Base-by-base conservation (phyloP, 495 filamentous ascomycete species). In the Amphirosellinia nigrospora region DNA sequence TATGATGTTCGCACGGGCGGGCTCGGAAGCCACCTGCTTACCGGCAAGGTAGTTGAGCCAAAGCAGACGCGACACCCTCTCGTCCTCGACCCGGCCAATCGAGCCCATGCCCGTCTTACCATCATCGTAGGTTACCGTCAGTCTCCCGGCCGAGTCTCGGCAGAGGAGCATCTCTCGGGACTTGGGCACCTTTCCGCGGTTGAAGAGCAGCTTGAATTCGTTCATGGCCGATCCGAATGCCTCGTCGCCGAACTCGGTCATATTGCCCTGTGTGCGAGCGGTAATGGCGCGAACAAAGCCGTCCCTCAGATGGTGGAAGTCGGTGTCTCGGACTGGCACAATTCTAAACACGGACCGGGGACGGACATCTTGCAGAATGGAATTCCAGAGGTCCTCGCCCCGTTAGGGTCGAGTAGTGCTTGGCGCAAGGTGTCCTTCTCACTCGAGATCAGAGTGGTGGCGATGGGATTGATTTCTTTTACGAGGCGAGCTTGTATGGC, bases 1-100 rank as follows among this genome's bases (percentile, higher is more conserved):
- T 5, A 97, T 91, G 66, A 99, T 89, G 65, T 86, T 94, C 83
- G 88, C 84, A 70, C 96, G 86, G 34, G 93, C 92, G 7, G 86
- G 86, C 73, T 97, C 93, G 75, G 93, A 96, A 5, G 94, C 93
- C 11, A 97, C 93, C 67, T 89, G 92, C 80, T 90, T 91, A 9
- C 94, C 96, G 23, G 89, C 93, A 43, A 99, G 79, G 80, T 97
- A 99, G 68, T 92, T 90, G 78, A 97, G 80, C 96, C 95, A 98
- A 23, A 98, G 83, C 68, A 93, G 82, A 65, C 92, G 87, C 64
- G 89, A 90, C 11, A 98, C 82, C 63, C 94, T 83, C 84, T 94
- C 91, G 77, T 98, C 96, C 4, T 78, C 72, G 0, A 98, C 88
- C 8, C 70, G 73, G 41, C 79, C 80, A 71, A 79, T 82, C 32